Percentiles rank a stretch among this genome's conserved stretches.
Conservation (phyloP, 441 rosid species). For the Flueggea neowawraea region DNA sequence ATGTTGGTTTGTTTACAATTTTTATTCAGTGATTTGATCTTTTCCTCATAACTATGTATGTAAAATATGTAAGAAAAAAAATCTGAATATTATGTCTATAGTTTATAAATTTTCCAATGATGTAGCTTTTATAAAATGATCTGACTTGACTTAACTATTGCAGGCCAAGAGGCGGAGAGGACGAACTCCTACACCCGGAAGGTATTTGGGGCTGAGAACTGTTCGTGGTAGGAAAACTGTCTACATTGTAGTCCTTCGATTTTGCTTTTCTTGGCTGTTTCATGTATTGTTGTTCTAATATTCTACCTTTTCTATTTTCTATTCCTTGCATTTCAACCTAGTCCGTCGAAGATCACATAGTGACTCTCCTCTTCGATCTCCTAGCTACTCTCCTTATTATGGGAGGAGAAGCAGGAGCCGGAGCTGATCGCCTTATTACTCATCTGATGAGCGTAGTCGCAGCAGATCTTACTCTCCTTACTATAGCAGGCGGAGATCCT, state of each 20-base stretch:
- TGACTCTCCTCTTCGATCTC: slow-evolving; percentile 33
- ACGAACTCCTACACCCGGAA: slow-evolving; percentile 95
- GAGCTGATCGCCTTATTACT: slow-evolving; percentile 43
- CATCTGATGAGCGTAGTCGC: slow-evolving; percentile 23
- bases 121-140: background rate
- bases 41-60: background rate
- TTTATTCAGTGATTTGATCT: background rate
- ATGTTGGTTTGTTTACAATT: slow-evolving; percentile 1
- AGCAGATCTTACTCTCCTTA: slow-evolving; percentile 35
- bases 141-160: slow-evolving; percentile 3
- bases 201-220: slow-evolving; percentile 75
- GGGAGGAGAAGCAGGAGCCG: slow-evolving; percentile 31
- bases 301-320: background rate
- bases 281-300: background rate
- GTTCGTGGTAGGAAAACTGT: slow-evolving; percentile 43
- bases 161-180: slow-evolving; percentile 92
- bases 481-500: slow-evolving; percentile 31
- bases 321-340: slow-evolving; percentile 10
- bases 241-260: background rate
- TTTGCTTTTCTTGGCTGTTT: background rate
- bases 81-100: too few species aligned
- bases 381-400: slow-evolving; percentile 40
- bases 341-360: slow-evolving; percentile 42
- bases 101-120: background rate
- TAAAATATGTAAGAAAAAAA: background rate